Base-by-base conservation (phyloP, 2,329 filamentous ascomycete genomes). In the Hypoxylon sp. region DNA sequence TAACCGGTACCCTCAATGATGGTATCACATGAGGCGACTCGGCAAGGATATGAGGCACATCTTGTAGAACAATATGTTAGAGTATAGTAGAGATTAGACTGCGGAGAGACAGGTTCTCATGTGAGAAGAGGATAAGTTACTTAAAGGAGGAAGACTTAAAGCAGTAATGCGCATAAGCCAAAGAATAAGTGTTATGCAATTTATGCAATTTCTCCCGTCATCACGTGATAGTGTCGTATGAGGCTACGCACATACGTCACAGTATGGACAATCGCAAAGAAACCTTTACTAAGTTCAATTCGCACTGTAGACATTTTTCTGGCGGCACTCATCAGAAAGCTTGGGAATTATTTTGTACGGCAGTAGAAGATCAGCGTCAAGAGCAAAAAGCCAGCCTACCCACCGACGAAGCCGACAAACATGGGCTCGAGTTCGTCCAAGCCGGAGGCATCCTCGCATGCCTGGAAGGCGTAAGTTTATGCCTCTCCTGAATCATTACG, bases 401-500 rank as follows among this genome's bases (percentile, higher is more conserved):
- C 50, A 76, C 74, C 73, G 74, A 75, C 75, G 49, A 67, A 70
- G 73, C 74, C 79, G 74, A 79, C 52, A 70, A 83, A 75, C 77
- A 89, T 89, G 86, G 86, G 86, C 80, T 82, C 84, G 75, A 84
- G 79, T 80, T 81, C 85, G 74, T 89, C 86, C 69, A 88, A 88
- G 79, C 83, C 83, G 73, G 80, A 76, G 76, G 81, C 76, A 72
- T 69, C 77, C 68, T 79, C 81, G 65, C 79, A 84, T 66, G 76
- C 81, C 75, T 89, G 86, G 87, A 87, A 86, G 78, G 82, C 84
- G 87, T 89, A 81, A 73, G 86, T 23, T 23, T 45, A 49, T 6
- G 36, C 21, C 32, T 14, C 21, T 25, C 25, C n/a, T 38, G 19
- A 13, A 19, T 43, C 13, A 9, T 50, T 30, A 56, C 63, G 61